Base-by-base conservation (phyloP, 176 grass and related monocot genomes). In the Aechmea fasciata region DNA sequence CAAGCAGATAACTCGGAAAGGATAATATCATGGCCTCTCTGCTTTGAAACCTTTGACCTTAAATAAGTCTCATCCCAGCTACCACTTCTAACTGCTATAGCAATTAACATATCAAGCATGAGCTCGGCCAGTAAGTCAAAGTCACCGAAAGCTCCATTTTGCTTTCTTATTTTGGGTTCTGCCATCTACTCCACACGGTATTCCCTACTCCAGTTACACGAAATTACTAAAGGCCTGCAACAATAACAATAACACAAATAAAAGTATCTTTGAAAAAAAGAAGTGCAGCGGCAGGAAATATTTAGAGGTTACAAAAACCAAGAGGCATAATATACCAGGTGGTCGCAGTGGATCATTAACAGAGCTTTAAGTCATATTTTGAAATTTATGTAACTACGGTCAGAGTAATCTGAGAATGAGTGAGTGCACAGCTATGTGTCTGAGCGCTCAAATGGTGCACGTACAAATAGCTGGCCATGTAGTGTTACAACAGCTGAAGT, bases 391-490 rank as follows among this genome's bases (percentile, higher is more conserved):
- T 55, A 14, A 59, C 33, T 59, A 19, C 10, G 2, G 55, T 61
- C 15, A 17, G 9, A 61, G 55, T 61, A 71, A 73, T n/a, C 14
- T 49, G 50, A 14, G 26, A 55, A 49, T 11, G 61, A 59, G 28
- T 61, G 24, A 15, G 15, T 11, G 48, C 50, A 26, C 73, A 80
- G 66, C 79, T 89, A 87, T 79, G 82, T 75, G 75, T 89, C 85
- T 24, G 83, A 71, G 69, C 83, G 82, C 66, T 91, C 93, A 71
- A 92, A 97, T 47, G 93, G 93, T 18, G 85, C 93, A 64, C 93
- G 93, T 11, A 92, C 93, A 52, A 97, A 97, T 74, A 97, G 82
- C 77, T 97, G 93, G 52, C 93, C 93, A 25, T 97, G 93, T 75
- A 97, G 89, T 10, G 89, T 97, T 33, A 97, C 93, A 49, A 97